Percentiles rank a stretch among this genome's conserved stretches.
Conservation (phyloP, 768 basidiomycete genomes). For the Lactarius quietus region DNA sequence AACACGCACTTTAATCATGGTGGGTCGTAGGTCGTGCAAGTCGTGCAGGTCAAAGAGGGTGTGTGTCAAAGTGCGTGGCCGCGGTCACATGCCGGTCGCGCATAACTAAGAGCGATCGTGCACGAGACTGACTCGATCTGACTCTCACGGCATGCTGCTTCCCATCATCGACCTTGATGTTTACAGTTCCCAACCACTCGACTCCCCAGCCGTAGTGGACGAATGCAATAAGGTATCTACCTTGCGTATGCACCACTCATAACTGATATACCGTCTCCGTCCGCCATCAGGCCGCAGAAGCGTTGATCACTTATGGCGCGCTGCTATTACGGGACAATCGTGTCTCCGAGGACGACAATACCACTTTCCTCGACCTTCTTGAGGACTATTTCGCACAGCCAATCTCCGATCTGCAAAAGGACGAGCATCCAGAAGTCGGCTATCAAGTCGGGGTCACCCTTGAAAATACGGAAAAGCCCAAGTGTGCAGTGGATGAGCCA, state of each 20-base stretch:
- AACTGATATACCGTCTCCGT: neutral
- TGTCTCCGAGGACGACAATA: conserved; percentile 79
- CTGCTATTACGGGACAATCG: conserved; percentile 82
- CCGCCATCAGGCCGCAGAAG: conserved; percentile 64
- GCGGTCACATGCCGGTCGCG: neutral
- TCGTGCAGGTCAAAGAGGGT: conserved; percentile 1
- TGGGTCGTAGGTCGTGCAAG: conserved; percentile 19
- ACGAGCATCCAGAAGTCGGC: conserved; percentile 80
- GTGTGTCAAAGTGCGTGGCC: neutral
- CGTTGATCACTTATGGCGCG: conserved; percentile 81
- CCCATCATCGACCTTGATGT: conserved; percentile 78
- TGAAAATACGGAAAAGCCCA: conserved; percentile 94
- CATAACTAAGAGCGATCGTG: neutral
- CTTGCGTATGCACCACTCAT: neutral
- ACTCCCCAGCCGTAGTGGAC: conserved; percentile 46
- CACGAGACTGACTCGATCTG: neutral
- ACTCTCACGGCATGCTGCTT: conserved; percentile 36
- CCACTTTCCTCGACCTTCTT: conserved; percentile 77
- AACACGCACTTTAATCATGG: conserved; percentile 45
- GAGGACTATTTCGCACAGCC: conserved; percentile 93
- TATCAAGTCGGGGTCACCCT: conserved; percentile 94
- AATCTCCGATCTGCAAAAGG: conserved; percentile 54
- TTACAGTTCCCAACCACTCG: conserved; percentile 47
- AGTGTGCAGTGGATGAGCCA: conserved; percentile 77
- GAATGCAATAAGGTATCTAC: conserved; percentile 62